These are phyloP conservation scores for Mimosa pudica DNA, from an alignment of 306 rosid species.

Conservation along the genomic window DNA sequence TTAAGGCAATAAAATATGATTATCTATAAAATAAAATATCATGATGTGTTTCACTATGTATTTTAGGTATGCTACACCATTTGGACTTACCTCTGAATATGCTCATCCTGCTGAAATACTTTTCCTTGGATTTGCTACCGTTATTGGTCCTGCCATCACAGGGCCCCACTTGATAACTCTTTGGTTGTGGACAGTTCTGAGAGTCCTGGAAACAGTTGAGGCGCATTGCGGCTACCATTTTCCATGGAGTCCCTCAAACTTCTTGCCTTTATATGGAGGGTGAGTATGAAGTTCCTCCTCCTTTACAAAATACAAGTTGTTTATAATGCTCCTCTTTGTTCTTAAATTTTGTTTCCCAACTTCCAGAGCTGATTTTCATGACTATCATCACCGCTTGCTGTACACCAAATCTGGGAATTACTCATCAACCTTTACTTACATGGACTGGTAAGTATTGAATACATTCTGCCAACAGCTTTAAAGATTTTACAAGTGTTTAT, in stretches of 20 bases:
- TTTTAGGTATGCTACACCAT: constrained; percentile 91
- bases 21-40: constrained; percentile 13
- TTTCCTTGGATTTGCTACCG: constrained; percentile 96
- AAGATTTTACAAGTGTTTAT: constrained; percentile 3
- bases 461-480: constrained; percentile 21
- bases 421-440: constrained; percentile 91
- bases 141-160: constrained; percentile 92
- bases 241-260: constrained; percentile 93
- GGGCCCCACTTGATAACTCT: constrained; percentile 94
- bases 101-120: constrained; percentile 98
- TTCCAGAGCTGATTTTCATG: constrained; percentile 92
- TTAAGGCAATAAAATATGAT: constrained; percentile 14
- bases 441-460: constrained; percentile 68
- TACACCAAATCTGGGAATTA: constrained; percentile 98
- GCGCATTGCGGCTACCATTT: constrained; percentile 96
- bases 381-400: constrained; percentile 94
- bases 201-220: constrained; percentile 96
- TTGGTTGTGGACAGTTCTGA: constrained; percentile 93
- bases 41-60: constrained; percentile 2
- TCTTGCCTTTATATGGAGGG: constrained; percentile 94
- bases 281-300: constrained; percentile 44
- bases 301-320: constrained; percentile 16
- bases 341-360: constrained; percentile 33
- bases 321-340: constrained; percentile 23
- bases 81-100: constrained; percentile 94